Conservation (phyloP, 129 eudicot genomes). For the Pseudognaphalium luteoalbum region DNA sequence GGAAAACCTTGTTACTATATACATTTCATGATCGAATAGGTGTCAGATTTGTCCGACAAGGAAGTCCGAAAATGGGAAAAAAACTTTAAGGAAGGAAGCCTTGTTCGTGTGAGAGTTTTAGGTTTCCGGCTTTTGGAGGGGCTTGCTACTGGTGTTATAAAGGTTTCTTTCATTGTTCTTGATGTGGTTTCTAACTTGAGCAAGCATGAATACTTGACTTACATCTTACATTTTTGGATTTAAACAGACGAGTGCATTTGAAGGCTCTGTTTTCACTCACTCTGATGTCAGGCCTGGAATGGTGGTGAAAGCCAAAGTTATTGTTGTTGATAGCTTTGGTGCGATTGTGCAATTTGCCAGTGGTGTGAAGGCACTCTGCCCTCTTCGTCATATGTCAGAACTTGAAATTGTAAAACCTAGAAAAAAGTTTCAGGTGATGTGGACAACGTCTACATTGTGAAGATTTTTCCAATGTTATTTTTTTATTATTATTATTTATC, state of each 20-base stretch:
- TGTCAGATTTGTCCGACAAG: constrained; percentile 77
- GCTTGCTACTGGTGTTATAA: constrained; percentile 78
- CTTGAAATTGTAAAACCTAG: constrained; percentile 87
- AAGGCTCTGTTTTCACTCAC: constrained; percentile 89
- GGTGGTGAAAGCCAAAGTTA: constrained; percentile 88
- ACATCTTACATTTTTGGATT: not conserved
- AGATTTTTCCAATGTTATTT: no score
- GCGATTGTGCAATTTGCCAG: constrained; percentile 84
- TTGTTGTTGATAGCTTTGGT: constrained; percentile 73
- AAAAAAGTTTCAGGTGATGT: constrained; percentile 82
- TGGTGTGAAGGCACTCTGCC: constrained; percentile 98
- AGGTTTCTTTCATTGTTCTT: constrained; percentile 46
- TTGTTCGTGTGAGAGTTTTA: constrained; percentile 79
- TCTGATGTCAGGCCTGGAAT: constrained; percentile 97
- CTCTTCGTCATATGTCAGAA: constrained; percentile 96
- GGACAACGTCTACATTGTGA: no score
- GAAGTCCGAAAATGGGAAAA: constrained; percentile 73
- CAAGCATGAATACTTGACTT: not conserved
- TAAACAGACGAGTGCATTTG: constrained; percentile 87
- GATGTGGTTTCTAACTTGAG: not conserved
- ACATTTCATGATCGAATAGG: constrained; percentile 41
- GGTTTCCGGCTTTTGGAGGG: constrained; percentile 91
- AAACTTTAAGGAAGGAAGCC: constrained; percentile 78
- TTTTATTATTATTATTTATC: no score
- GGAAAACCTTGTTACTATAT: constrained; percentile 1